Conservation (phyloP, 257 asterid species). For the Verbascum thapsus region DNA sequence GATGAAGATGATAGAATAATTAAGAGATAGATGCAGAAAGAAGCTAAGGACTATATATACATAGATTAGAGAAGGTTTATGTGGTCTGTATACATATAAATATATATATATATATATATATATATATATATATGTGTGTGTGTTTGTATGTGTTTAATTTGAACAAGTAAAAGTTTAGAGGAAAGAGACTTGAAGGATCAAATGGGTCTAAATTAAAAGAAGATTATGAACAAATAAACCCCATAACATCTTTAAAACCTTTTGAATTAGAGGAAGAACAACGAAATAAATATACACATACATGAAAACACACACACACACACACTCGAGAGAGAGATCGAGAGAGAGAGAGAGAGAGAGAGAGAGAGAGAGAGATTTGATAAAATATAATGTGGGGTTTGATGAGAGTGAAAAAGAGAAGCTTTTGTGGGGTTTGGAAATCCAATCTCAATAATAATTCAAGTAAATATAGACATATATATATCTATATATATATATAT, state of each 20-base stretch:
- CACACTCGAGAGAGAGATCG: neutral
- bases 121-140: too few relatives aligned
- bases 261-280: conserved; percentile 2
- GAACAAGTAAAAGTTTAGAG: conserved; percentile 12
- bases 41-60: too few relatives aligned
- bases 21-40: too few relatives aligned
- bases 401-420: conserved; percentile 38
- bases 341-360: conserved; percentile 24
- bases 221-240: conserved; percentile 1
- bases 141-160: too few relatives aligned
- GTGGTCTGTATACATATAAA: too few relatives aligned
- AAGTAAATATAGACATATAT: conserved; percentile 49
- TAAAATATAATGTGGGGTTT: conserved; percentile 18
- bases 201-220: conserved; percentile 36
- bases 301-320: neutral
- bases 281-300: neutral
- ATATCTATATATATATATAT: too few relatives aligned
- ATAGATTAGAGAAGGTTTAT: neutral
- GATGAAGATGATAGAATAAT: conserved; percentile 7
- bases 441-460: conserved; percentile 35
- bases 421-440: conserved; percentile 39
- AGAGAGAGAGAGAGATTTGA: neutral
- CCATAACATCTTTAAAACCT: conserved; percentile 1
- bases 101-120: conserved; percentile 4
- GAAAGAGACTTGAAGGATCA: conserved; percentile 35